Conservation (phyloP, 371 early-diverging fungal species). For the Smittium culicis region DNA sequence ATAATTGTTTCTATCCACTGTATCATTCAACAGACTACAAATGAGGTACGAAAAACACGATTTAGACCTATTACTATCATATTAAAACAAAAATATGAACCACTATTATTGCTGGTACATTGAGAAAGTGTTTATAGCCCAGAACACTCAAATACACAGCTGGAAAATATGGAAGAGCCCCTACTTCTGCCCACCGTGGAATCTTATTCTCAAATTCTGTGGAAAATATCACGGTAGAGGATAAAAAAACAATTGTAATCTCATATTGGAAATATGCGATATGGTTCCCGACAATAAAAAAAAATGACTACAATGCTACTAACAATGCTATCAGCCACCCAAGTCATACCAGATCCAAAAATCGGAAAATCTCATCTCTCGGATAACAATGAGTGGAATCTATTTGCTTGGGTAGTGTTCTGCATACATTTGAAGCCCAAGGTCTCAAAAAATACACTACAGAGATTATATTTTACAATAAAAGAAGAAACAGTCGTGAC, state of each 20-base stretch:
- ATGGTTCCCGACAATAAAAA: neutral
- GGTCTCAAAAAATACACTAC: neutral
- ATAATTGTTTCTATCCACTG: constrained; percentile 3
- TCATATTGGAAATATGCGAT: constrained; percentile 2
- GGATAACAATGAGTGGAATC: neutral
- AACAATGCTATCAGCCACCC: neutral
- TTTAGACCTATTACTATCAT: constrained; percentile 27
- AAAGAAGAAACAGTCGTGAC: neutral
- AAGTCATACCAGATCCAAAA: neutral
- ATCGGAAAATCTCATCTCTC: neutral
- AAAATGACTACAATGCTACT: neutral
- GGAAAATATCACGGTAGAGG: constrained; percentile 3
- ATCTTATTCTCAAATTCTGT: neutral
- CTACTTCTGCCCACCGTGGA: neutral
- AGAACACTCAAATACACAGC: constrained; percentile 22
- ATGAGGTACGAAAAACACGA: neutral
- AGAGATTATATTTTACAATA: neutral
- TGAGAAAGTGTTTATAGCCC: constrained; percentile 19
- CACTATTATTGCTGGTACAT: constrained; percentile 16
- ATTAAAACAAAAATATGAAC: constrained; percentile 11
- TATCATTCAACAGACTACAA: neutral
- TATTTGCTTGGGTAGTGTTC: neutral
- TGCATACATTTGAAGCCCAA: neutral
- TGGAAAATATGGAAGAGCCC: constrained; percentile 13
- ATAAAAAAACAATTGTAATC: constrained; percentile 1